These are phyloP conservation scores for Neofusicoccum laricinum DNA, from an alignment of 2,329 filamentous ascomycete species.

Conservation along the genomic window DNA sequence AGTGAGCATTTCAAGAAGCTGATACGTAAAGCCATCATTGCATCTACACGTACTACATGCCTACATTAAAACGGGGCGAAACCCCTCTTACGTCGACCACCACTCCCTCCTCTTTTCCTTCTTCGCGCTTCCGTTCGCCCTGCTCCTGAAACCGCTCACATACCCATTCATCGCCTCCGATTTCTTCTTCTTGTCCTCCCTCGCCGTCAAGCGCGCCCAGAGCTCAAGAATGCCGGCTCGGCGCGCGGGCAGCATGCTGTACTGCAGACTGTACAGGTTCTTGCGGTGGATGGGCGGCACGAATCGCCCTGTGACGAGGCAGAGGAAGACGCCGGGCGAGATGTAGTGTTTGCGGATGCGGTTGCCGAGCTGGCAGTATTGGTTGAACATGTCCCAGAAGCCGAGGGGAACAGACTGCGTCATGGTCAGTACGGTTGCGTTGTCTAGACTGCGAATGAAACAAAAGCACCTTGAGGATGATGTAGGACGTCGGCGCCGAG, in stretches of 20 bases:
- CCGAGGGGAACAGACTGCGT: constrained; percentile 78
- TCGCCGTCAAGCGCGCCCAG: constrained; percentile 63
- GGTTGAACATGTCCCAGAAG: constrained; percentile 91
- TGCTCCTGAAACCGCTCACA: neutral
- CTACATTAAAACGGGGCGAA: neutral
- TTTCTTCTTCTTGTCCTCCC: constrained; percentile 12
- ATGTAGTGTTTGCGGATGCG: constrained; percentile 95
- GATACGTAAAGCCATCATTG: neutral
- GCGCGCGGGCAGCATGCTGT: constrained; percentile 89
- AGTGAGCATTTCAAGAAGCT: neutral
- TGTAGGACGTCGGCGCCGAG: constrained; percentile 69
- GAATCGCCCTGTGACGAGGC: constrained; percentile 84
- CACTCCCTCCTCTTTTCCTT: constrained; percentile 1
- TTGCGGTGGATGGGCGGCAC: constrained; percentile 93
- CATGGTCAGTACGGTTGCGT: neutral
- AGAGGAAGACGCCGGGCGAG: constrained; percentile 81
- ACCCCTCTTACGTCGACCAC: neutral
- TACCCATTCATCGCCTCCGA: neutral
- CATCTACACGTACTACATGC: constrained; percentile 1
- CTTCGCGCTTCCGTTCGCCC: neutral
- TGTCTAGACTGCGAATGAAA: constrained; percentile 16
- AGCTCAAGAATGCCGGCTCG: constrained; percentile 80
- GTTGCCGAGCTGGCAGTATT: constrained; percentile 92
- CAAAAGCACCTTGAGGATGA: constrained; percentile 72
- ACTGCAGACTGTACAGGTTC: constrained; percentile 93